phyloP scores from a whole-genome alignment of 2,329 filamentous ascomycete genomes.

The Nigrospora sphaerica region DNA sequence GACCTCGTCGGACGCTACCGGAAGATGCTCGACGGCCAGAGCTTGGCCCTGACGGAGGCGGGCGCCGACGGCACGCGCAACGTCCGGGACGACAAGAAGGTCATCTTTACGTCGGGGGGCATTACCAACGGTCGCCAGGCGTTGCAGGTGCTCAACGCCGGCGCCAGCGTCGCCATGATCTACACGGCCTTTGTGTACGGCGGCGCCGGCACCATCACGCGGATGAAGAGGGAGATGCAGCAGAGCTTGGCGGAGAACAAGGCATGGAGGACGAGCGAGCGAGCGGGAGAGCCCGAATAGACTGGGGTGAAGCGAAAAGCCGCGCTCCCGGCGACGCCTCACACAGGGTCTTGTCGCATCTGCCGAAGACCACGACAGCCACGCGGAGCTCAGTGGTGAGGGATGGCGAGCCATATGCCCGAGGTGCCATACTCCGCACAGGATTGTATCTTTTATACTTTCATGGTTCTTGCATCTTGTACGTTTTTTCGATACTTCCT shows the following conservation, averaged over 20 bases:
- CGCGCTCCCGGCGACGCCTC: no score
- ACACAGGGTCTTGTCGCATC: no score
- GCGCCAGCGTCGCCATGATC: slow-evolving; percentile 84
- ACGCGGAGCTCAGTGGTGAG: no score
- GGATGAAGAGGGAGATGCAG: slow-evolving; percentile 58
- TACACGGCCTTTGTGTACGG: slow-evolving; percentile 72
- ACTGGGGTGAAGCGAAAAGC: not conserved
- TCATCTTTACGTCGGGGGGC: slow-evolving; percentile 89
- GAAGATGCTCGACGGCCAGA: slow-evolving; percentile 51
- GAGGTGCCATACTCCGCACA: no score
- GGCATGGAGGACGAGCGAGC: slow-evolving; percentile 3
- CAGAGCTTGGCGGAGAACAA: slow-evolving; percentile 21
- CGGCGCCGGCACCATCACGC: slow-evolving; percentile 56
- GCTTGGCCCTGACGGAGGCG: slow-evolving; percentile 25
- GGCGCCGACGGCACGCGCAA: not conserved
- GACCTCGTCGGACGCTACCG: slow-evolving; percentile 76
- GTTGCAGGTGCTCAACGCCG: slow-evolving; percentile 73
- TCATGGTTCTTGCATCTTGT: no score
- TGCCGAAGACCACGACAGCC: no score
- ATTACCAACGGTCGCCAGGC: slow-evolving; percentile 87
- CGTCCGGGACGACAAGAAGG: slow-evolving; percentile 12
- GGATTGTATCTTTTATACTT: no score
- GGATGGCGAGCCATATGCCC: no score
- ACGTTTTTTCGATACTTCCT: no score
- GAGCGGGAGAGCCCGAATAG: not conserved